Percentiles rank a stretch among this genome's conserved stretches.
These are phyloP conservation scores for Aspergillus tamarii DNA, from an alignment of 2,329 filamentous ascomycete species.

Conservation along the genomic window DNA sequence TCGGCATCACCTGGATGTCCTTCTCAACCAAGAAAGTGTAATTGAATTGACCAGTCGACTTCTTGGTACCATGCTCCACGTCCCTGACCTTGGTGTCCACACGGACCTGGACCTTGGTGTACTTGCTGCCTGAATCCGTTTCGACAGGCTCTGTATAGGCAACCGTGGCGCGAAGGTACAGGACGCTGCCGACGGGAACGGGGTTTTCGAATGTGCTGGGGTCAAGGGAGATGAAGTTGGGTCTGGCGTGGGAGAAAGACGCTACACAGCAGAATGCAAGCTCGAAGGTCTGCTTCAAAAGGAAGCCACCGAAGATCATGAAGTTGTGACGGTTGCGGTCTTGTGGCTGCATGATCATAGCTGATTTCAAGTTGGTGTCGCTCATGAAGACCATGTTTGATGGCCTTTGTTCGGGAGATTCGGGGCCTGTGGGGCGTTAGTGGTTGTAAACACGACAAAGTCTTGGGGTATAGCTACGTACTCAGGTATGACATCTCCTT, in stretches of 20 bases:
- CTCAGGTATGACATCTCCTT: conserved; percentile 66
- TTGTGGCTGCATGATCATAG: conserved; percentile 76
- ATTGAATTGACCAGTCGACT: conserved; percentile 74
- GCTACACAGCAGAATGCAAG: conserved; percentile 76
- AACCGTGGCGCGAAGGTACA: conserved; percentile 73
- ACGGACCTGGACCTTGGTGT: conserved; percentile 69
- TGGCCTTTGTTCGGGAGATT: conserved; percentile 57
- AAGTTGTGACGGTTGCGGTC: conserved; percentile 71
- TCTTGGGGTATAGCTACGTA: conserved; percentile 28
- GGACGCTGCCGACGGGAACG: conserved; percentile 72
- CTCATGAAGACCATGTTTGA: conserved; percentile 65
- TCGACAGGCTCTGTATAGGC: conserved; percentile 69
- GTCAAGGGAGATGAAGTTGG: conserved; percentile 72
- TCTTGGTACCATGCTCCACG: conserved; percentile 69
- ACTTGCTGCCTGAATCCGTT: conserved; percentile 50
- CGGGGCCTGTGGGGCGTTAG: conserved; percentile 51
- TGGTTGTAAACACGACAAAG: neutral
- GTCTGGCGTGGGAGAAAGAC: conserved; percentile 69
- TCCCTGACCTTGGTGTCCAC: conserved; percentile 73
- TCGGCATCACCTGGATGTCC: conserved; percentile 68
- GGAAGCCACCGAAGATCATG: conserved; percentile 78
- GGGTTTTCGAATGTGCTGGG: conserved; percentile 76
- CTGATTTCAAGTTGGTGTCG: conserved; percentile 64
- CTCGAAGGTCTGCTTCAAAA: conserved; percentile 75
- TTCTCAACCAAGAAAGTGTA: conserved; percentile 72